These are phyloP conservation scores for Scedosporium aurantiacum DNA, from an alignment of 2,329 filamentous ascomycete genomes.

Conservation along the genomic window DNA sequence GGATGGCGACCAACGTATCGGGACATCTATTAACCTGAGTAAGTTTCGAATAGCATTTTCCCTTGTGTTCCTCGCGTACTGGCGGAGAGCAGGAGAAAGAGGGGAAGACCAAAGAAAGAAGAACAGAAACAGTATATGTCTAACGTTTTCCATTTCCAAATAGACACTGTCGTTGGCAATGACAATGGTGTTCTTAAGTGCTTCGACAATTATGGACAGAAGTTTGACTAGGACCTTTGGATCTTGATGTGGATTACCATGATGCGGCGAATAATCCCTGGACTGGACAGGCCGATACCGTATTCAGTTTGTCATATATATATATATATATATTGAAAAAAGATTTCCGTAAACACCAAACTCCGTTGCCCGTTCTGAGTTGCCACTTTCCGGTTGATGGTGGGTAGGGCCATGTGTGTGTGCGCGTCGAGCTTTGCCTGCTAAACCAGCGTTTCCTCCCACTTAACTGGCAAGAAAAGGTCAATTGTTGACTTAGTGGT, in stretches of 20 bases:
- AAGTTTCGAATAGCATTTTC: not conserved
- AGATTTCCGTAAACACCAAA: no score
- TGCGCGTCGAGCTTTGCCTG: no score
- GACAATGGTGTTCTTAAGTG: not conserved
- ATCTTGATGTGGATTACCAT: not conserved
- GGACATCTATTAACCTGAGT: constrained; percentile 1
- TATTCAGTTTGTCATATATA: no score
- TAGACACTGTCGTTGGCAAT: constrained; percentile 4
- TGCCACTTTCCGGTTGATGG: no score
- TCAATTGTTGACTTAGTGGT: no score
- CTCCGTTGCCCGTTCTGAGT: no score
- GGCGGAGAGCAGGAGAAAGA: not conserved
- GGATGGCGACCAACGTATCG: not conserved
- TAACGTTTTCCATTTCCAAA: not conserved
- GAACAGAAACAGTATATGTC: no score
- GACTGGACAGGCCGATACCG: no score
- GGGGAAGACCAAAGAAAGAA: not conserved
- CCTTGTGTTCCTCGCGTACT: not conserved
- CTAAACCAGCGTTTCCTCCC: no score
- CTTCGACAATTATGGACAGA: not conserved
- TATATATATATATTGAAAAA: no score
- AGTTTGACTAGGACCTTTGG: not conserved
- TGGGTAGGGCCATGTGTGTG: no score
- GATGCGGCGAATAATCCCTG: not conserved
- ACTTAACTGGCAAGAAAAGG: no score